Percentiles rank a stretch among this genome's conserved stretches.
Evolutionary conservation across 2,329 filamentous ascomycete species (phyloP).

Genomic region (Pseudogymnoascus sp.): DNA sequence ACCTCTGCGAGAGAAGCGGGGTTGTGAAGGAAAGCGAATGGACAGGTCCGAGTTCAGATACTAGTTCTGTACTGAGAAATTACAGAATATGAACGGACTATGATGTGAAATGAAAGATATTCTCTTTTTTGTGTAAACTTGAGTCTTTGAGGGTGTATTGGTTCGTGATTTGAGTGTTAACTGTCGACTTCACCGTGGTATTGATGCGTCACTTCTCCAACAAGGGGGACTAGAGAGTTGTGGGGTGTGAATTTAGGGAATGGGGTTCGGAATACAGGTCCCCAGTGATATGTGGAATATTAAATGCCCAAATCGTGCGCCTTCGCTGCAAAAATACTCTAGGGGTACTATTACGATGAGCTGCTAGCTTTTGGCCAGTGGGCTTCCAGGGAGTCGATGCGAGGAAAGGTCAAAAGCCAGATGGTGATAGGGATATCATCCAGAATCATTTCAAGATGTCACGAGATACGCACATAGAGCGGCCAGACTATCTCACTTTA

Average conservation of each 20-base stretch:
- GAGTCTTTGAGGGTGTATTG: background rate
- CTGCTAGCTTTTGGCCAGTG: background rate
- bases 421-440: too few relatives aligned
- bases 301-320: background rate
- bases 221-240: rapidly evolving
- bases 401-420: background rate
- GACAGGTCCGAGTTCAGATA: background rate
- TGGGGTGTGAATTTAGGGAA: background rate
- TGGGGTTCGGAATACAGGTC: background rate
- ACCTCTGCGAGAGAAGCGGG: background rate
- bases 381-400: background rate
- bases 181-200: background rate
- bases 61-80: background rate
- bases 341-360: background rate
- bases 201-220: background rate
- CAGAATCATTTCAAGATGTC: too few relatives aligned
- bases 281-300: background rate
- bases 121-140: background rate
- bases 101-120: slow-evolving; percentile 2
- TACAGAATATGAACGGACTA: background rate
- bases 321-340: background rate
- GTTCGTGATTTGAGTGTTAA: background rate
- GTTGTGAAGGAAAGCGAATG: background rate
- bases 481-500: too few relatives aligned
- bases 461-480: too few relatives aligned